Conservation (phyloP, 2,329 filamentous ascomycete genomes). For the Aspergillus brunneoviolaceus region DNA sequence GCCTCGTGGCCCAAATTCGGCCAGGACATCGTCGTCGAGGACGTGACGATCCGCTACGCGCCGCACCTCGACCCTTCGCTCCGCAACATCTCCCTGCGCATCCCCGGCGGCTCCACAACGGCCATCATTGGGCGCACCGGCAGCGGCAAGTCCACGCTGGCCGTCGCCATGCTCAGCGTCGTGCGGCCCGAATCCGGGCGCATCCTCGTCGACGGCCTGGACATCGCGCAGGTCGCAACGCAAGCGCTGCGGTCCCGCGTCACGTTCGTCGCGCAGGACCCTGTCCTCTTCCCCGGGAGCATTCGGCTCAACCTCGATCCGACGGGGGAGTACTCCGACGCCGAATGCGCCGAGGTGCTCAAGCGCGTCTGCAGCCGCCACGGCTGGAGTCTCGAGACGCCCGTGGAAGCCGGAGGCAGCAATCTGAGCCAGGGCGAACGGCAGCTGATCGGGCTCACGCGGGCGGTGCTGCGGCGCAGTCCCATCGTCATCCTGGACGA, state of each 20-base stretch:
- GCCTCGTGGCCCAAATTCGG: conserved; percentile 72
- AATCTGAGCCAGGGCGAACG: conserved; percentile 66
- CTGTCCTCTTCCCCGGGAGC: conserved; percentile 62
- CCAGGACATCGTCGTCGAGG: conserved; percentile 72
- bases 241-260: conserved; percentile 61
- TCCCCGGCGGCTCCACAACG: conserved; percentile 75
- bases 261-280: conserved; percentile 67
- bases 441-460: conserved; percentile 63
- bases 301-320: conserved; percentile 65
- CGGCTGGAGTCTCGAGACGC: conserved; percentile 56
- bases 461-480: conserved; percentile 62
- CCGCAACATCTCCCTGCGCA: conserved; percentile 65
- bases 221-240: conserved; percentile 59
- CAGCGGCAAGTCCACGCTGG: conserved; percentile 79
- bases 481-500: conserved; percentile 66
- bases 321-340: conserved; percentile 56
- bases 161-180: conserved; percentile 59
- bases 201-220: conserved; percentile 61
- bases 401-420: conserved; percentile 60
- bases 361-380: conserved; percentile 56
- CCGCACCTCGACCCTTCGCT: conserved; percentile 73
- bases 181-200: conserved; percentile 54
- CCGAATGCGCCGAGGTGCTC: conserved; percentile 55
- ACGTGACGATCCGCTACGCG: conserved; percentile 77
- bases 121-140: conserved; percentile 78